These are phyloP conservation scores for Eimeria maxima DNA, from an alignment of 169 alveolate species.

Conservation along the genomic window DNA sequence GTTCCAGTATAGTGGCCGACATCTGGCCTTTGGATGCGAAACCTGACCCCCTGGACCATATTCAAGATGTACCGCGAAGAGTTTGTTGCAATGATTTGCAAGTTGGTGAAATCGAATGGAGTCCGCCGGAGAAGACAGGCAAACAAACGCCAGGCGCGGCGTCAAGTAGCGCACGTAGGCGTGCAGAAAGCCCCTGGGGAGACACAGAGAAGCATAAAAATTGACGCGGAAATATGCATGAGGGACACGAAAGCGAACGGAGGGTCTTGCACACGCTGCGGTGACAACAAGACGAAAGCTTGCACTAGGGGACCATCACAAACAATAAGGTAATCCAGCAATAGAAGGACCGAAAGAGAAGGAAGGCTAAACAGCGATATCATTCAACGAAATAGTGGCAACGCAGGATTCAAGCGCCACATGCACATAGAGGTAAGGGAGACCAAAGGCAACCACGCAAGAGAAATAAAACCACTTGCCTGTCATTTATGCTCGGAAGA, in stretches of 20 bases:
- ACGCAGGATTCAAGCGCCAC: not conserved
- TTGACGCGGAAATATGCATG: not conserved
- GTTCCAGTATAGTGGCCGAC: not conserved
- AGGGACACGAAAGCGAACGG: not conserved
- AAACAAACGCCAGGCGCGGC: slow-evolving; percentile 84
- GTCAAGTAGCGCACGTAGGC: slow-evolving; percentile 87
- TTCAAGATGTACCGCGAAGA: slow-evolving; percentile 76
- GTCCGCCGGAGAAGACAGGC: slow-evolving; percentile 85
- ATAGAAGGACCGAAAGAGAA: not conserved
- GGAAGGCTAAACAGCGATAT: not conserved
- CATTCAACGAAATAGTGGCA: not conserved
- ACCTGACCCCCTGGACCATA: not conserved
- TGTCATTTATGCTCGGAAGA: slow-evolving; percentile 90
- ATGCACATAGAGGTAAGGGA: not conserved
- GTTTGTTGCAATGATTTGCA: slow-evolving; percentile 85
- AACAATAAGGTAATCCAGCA: not conserved
- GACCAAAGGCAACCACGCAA: not conserved
- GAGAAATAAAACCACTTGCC: slow-evolving; percentile 68
- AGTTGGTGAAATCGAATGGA: slow-evolving; percentile 85
- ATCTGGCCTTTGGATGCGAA: not conserved
- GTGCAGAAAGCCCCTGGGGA: slow-evolving; percentile 85
- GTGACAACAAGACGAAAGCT: not conserved
- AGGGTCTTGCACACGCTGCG: not conserved
- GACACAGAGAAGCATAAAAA: not conserved
- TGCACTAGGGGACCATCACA: not conserved